Percentiles rank a stretch among this genome's conserved stretches.
These are phyloP conservation scores for Yamadazyma triangularis DNA, from an alignment of 1,139 yeast species.

Conservation along the genomic window DNA sequence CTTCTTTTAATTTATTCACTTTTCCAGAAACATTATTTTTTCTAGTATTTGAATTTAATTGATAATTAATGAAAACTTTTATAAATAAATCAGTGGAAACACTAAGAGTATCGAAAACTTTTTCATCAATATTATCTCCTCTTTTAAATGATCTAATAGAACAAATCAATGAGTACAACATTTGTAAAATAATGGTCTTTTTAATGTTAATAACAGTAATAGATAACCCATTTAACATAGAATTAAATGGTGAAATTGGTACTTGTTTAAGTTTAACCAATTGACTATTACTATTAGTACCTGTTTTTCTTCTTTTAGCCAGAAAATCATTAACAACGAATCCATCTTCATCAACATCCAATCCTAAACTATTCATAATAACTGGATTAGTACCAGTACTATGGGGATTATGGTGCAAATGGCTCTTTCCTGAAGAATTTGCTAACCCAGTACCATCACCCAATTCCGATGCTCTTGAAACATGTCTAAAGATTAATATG, in stretches of 20 bases:
- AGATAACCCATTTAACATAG: conserved; percentile 42
- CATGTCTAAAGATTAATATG: conserved; percentile 33
- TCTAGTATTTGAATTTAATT: conserved; percentile 13
- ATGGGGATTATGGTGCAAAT: conserved; percentile 17
- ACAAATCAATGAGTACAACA: conserved; percentile 42
- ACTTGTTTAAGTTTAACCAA: conserved; percentile 19
- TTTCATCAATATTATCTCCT: conserved; percentile 10
- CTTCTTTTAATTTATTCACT: conserved; percentile 26
- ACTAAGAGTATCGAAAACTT: conserved; percentile 18
- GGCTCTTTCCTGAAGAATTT: conserved; percentile 6
- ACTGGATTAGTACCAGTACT: conserved; percentile 21
- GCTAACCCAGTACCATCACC: conserved; percentile 2
- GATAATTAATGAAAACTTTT: conserved; percentile 37
- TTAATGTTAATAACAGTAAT: conserved; percentile 44
- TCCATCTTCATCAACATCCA: conserved; percentile 44
- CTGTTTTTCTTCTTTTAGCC: conserved; percentile 31
- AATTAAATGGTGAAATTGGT: conserved; percentile 41
- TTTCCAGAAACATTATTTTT: conserved; percentile 8
- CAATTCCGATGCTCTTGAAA: conserved; percentile 18
- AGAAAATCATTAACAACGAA: conserved; percentile 45
- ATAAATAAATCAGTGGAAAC: conserved; percentile 34
- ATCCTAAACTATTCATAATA: conserved; percentile 28
- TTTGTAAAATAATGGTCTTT: conserved; percentile 41
- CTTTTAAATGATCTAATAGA: conserved; percentile 32
- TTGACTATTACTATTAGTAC: conserved; percentile 6